A percentile compares a stretch with the other conserved stretches of the same genome.
Evolutionary conservation across 2,329 filamentous ascomycete genomes (phyloP).

Genomic region (Penicillium psychrosexuale): DNA sequence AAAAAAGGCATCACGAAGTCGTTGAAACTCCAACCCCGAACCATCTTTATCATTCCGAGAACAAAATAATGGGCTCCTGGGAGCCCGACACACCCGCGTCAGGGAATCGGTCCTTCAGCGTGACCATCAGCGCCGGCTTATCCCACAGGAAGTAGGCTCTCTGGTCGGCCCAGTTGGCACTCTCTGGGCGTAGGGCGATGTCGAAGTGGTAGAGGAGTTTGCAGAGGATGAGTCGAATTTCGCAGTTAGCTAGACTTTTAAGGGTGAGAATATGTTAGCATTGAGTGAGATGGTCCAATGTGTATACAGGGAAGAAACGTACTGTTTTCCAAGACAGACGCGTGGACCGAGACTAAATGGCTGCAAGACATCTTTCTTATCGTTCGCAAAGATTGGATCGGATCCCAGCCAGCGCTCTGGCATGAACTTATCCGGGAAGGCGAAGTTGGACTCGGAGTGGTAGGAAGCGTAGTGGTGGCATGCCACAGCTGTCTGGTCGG

Average conservation of each 20-base stretch:
- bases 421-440: constrained; percentile 24
- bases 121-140: constrained; percentile 24
- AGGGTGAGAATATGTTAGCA: neutral
- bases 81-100: neutral
- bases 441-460: constrained; percentile 25
- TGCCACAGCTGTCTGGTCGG: constrained; percentile 14
- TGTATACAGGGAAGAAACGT: neutral
- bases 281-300: rapidly evolving
- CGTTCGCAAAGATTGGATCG: constrained; percentile 15
- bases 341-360: constrained; percentile 39
- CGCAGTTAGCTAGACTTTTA: constrained; percentile 24
- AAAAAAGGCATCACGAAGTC: too few relatives aligned
- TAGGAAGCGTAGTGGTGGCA: constrained; percentile 27
- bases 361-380: constrained; percentile 26
- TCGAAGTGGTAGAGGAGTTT: constrained; percentile 30
- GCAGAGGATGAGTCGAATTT: constrained; percentile 27
- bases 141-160: constrained; percentile 27
- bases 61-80: neutral
- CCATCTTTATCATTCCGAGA: neutral
- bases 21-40: neutral
- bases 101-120: constrained; percentile 10
- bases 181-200: constrained; percentile 13
- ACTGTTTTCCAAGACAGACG: constrained; percentile 36
- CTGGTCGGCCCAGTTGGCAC: constrained; percentile 22
- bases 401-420: constrained; percentile 36